Percentiles rank a stretch among this genome's conserved stretches.
These are phyloP conservation scores for Epichloe sylvatica DNA, from an alignment of 2,329 filamentous ascomycete genomes.

Conservation along the genomic window DNA sequence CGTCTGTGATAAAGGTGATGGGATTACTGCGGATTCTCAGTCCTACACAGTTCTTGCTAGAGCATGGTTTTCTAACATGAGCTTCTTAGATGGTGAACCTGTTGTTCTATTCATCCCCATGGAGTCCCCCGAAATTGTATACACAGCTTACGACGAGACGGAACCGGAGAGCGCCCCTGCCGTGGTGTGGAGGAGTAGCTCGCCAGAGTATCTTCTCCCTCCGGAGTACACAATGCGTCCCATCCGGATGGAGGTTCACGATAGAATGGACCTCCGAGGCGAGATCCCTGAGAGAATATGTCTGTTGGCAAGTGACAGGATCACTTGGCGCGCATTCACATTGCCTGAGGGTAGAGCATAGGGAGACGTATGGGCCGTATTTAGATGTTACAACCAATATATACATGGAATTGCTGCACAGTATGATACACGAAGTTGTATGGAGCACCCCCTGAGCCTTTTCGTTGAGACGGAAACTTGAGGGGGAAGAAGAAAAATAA, in stretches of 20 bases:
- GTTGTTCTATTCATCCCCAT: slow-evolving; percentile 23
- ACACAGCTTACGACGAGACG: slow-evolving; percentile 20
- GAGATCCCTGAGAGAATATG: slow-evolving; percentile 36
- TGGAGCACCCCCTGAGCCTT: not conserved
- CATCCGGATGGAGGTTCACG: slow-evolving; percentile 37
- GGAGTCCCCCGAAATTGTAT: slow-evolving; percentile 21
- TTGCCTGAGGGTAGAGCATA: slow-evolving; percentile 15
- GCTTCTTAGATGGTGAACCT: slow-evolving; percentile 12
- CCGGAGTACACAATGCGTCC: slow-evolving; percentile 20
- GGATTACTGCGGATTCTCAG: not conserved
- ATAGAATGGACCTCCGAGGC: slow-evolving; percentile 28
- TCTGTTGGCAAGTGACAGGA: slow-evolving; percentile 33
- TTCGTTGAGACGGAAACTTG: not conserved
- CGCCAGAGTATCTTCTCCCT: slow-evolving; percentile 15
- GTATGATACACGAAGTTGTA: not conserved
- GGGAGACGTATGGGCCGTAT: not conserved
- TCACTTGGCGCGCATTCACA: slow-evolving; percentile 33
- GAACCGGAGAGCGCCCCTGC: slow-evolving; percentile 3
- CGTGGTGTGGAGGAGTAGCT: slow-evolving; percentile 9
- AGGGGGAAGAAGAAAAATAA: not conserved
- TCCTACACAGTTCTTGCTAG: too few species aligned
- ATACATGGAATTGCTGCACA: not conserved
- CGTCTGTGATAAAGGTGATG: slow-evolving; percentile 33
- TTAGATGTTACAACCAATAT: not conserved
- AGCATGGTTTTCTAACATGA: not conserved